Base-by-base conservation (phyloP, 164 flowering plant species). In the Annona squamosa region DNA sequence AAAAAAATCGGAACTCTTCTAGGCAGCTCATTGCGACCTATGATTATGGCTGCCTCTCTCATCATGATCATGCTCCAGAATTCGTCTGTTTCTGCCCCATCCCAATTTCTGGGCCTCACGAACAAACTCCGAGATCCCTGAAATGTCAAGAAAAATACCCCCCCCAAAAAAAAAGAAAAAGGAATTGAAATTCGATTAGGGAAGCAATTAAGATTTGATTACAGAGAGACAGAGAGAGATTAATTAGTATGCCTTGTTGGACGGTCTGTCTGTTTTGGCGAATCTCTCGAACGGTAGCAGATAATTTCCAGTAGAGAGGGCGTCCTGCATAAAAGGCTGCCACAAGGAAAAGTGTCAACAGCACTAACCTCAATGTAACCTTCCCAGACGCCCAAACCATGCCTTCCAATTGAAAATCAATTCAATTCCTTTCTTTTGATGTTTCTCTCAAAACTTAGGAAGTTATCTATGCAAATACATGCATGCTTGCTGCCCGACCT, bases 221-320 rank as follows among this genome's bases (percentile, higher is more conserved):
- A 37, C 26, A 63, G 65, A 46, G 57, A 63, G 16, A 67, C 64
- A 80, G 75, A 69, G 17, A 69, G 72, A 73, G 52, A 73, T 45
- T 41, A 71, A 67, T 68, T 66, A 73, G 18, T 7, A 63, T 10
- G 87, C 97, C 97, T 82, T 86, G 79, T 74, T 82, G 80, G 71
- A 91, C 92, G 62, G 97, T 85, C 71, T 85, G 93, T 73, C 80
- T 86, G 77, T 85, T 86, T 18, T 85, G 75, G 59, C 89, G 91
- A 83, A 89, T 91, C 68, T 91, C 96, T 72, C 87, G 90, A 70
- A 89, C 65, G 59, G 93, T 91, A 77, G 91, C 97, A 70, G 93
- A 86, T 81, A 91, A 81, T 77, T 91, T 91, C 94, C 97, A 91
- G 85, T 91, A 89, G 76, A 91, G 92, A 76, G 97, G 97, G 19